Conservation (phyloP, 805 yeast species). For the Debaryomyces maramus region DNA sequence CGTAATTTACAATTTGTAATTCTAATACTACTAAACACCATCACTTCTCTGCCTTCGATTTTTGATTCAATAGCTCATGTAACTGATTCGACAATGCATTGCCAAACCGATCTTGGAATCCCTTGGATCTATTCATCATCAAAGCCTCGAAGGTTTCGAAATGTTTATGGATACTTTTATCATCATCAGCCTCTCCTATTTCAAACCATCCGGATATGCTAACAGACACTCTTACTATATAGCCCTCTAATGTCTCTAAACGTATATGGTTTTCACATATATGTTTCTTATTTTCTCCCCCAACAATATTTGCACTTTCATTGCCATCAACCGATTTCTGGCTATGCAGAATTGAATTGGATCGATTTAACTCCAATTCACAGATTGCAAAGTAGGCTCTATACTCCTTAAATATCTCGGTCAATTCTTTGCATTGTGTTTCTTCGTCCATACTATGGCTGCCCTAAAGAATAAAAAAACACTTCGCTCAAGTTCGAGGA, state of each 20-base stretch:
- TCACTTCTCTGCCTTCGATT: background rate
- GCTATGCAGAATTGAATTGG: background rate
- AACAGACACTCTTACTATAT: constrained; percentile 19
- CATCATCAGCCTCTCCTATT: constrained; percentile 6
- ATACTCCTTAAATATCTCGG: constrained; percentile 21
- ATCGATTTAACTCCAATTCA: constrained; percentile 9
- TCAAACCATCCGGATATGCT: constrained; percentile 30
- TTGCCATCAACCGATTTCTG: constrained; percentile 1
- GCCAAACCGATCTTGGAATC: constrained; percentile 21
- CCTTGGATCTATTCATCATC: constrained; percentile 25
- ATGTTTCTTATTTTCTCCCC: constrained; percentile 1
- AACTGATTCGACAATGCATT: constrained; percentile 18
- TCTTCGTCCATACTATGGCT: constrained; percentile 14
- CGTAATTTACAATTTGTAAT: background rate
- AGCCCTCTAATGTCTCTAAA: constrained; percentile 18
- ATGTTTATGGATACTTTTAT: background rate
- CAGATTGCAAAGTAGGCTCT: constrained; percentile 18
- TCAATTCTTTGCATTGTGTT: constrained; percentile 20
- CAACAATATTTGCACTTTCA: no score
- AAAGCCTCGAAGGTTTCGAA: constrained; percentile 35
- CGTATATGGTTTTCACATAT: constrained; percentile 7
- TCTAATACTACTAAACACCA: background rate
- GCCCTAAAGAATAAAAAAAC: background rate
- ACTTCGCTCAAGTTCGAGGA: no score
- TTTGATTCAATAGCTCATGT: background rate